Evolutionary conservation across 495 filamentous ascomycete species (phyloP), one percentile per base, ranked within the genome.

Genomic region (Penicillium steckii): DNA sequence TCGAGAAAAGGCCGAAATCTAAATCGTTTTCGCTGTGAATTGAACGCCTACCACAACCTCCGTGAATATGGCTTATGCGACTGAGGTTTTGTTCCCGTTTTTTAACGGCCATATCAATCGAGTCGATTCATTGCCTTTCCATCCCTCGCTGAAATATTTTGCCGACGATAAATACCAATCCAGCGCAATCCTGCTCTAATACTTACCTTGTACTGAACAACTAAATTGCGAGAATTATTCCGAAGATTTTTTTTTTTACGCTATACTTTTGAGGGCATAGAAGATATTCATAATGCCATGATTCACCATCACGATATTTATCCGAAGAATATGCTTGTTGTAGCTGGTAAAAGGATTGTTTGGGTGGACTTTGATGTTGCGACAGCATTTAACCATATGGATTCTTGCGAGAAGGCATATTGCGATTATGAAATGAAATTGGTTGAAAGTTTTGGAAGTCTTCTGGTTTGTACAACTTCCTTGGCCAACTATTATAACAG

Each of bases 291-390:
- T 43, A 19, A 26, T 53, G 60, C 55, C 8, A 25, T n/a, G n/a
- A 41, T 69, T 22, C 43, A 47, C 19, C 59, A 69, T 42, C 12
- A 25, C 35, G 62, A 67, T 33, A 53, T 56, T 17, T 67, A 60
- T 10, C 56, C 64, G 7, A 61, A 40, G 33, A 67, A 62, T 8
- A 35, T 64, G 33, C 55, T 64, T 15, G 27, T 67, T 22, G 51
- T 63, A 8, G 40, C 15, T 51, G 50, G 55, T 1, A 46, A 44
- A 12, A 56, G 54, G 38, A 29, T 62, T 43, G 55, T 63, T 0
- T 61, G 60, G 62, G 38, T 60, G 44, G 55, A 61, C 32, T 66
- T 66, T 55, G 57, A 66, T 58, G 55, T 66, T 55, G 55, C 60
- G 30, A 65, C 41, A 12, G 59, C 59, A 9, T 65, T 65, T 30